phyloP scores from a whole-genome alignment of 257 asterid species.

The Salvia rosmarinus region DNA sequence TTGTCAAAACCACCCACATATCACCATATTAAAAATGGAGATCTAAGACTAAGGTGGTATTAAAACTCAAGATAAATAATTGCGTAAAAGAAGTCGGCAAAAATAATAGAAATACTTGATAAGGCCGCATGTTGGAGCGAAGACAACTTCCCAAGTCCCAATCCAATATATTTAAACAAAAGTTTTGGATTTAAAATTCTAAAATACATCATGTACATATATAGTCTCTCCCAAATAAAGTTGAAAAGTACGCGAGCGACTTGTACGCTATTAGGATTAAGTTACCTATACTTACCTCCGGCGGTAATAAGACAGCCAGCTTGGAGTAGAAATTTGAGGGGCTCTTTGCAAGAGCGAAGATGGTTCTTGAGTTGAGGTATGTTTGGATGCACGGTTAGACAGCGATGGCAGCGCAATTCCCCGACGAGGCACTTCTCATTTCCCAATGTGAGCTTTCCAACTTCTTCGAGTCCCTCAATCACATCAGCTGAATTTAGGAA shows the following conservation, averaged over 20 bases:
- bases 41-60: neutral
- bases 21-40: too few relatives aligned
- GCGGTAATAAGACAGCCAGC: constrained; percentile 56
- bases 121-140: too few relatives aligned
- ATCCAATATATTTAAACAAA: too few relatives aligned
- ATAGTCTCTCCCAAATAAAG: too few relatives aligned
- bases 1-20: too few relatives aligned
- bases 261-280: too few relatives aligned
- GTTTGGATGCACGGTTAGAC: constrained; percentile 87
- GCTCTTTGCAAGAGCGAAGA: constrained; percentile 60
- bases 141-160: too few relatives aligned
- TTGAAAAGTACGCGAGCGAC: too few relatives aligned
- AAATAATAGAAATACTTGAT: too few relatives aligned
- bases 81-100: neutral
- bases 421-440: constrained; percentile 44
- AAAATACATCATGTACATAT: too few relatives aligned
- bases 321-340: constrained; percentile 57
- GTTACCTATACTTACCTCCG: neutral
- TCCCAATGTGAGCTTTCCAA: constrained; percentile 45
- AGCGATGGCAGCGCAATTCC: constrained; percentile 86
- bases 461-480: constrained; percentile 60
- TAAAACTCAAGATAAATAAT: neutral
- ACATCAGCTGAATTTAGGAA: constrained; percentile 84
- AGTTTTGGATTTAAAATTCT: too few relatives aligned
- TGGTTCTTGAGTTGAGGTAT: constrained; percentile 80